These are phyloP conservation scores for Eucalyptus melliodora DNA, from an alignment of 345 rosid genomes.

Conservation along the genomic window DNA sequence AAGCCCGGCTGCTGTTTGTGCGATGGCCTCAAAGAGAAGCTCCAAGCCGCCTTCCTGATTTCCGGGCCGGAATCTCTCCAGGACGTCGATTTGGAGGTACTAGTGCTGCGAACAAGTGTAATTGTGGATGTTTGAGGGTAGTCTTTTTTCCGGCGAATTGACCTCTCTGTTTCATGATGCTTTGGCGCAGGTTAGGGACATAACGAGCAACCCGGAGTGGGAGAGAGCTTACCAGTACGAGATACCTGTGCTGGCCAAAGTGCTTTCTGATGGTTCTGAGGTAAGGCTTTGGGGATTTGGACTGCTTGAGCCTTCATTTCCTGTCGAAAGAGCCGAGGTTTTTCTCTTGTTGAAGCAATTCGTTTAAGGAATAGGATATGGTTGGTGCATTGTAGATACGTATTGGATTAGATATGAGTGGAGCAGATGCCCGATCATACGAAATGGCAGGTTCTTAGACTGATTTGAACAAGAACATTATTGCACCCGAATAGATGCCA, in stretches of 20 bases:
- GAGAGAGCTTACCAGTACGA: conserved; percentile 73
- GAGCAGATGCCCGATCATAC: not conserved
- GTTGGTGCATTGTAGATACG: not conserved
- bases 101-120: not conserved
- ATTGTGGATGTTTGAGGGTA: not conserved
- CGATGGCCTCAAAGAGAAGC: conserved; percentile 94
- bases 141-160: not conserved
- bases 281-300: conserved; percentile 6
- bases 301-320: not conserved
- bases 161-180: not conserved
- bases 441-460: not conserved
- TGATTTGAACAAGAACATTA: not conserved
- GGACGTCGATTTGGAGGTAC: conserved; percentile 66
- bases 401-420: not conserved
- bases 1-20: conserved; percentile 93
- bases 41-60: conserved; percentile 61
- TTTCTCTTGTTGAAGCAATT: not conserved
- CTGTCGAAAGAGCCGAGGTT: not conserved
- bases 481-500: not conserved
- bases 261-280: conserved; percentile 57
- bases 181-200: conserved; percentile 51
- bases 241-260: conserved; percentile 69
- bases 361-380: not conserved
- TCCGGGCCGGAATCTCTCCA: conserved; percentile 46
- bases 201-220: conserved; percentile 68